phyloP scores from a whole-genome alignment of 208 protist species.

The Acanthamoeba healyi region DNA sequence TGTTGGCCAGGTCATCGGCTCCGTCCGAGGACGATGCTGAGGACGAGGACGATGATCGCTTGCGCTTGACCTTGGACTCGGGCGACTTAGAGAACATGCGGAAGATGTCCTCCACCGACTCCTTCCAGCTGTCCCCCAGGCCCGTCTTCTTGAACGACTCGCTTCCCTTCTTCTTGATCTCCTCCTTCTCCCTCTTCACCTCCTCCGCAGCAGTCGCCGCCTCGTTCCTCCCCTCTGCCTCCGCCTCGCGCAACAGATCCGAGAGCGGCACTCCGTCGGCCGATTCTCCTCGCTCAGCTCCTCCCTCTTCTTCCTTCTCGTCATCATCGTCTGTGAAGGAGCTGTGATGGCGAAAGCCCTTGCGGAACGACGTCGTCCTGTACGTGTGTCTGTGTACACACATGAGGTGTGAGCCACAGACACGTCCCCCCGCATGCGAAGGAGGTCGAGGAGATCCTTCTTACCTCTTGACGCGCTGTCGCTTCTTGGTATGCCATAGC shows the following conservation, averaged over 20 bases:
- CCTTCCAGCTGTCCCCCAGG: constrained; percentile 62
- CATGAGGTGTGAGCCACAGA: background rate
- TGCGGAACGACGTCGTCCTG: constrained; percentile 3
- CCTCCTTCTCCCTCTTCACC: constrained; percentile 6
- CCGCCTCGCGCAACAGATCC: background rate
- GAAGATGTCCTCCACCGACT: constrained; percentile 54
- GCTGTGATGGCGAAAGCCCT: background rate
- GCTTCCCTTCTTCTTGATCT: constrained; percentile 35
- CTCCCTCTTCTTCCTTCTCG: background rate
- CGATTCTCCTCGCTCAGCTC: background rate
- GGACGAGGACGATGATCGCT: background rate
- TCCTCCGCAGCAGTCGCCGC: background rate
- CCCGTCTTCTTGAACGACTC: constrained; percentile 51
- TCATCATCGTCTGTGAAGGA: background rate
- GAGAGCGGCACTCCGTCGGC: background rate
- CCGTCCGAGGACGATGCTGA: too few species aligned
- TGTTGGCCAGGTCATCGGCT: background rate
- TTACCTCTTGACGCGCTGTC: background rate
- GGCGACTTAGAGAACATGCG: constrained; percentile 66
- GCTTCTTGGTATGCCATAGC: constrained; percentile 35
- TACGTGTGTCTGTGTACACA: background rate
- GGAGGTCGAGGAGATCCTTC: too few species aligned
- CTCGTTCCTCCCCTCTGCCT: background rate
- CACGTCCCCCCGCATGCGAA: too few species aligned
- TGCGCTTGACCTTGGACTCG: constrained; percentile 30